Conservation (phyloP, 2,329 filamentous ascomycete species). For the Aureobasidium melanogenum region DNA sequence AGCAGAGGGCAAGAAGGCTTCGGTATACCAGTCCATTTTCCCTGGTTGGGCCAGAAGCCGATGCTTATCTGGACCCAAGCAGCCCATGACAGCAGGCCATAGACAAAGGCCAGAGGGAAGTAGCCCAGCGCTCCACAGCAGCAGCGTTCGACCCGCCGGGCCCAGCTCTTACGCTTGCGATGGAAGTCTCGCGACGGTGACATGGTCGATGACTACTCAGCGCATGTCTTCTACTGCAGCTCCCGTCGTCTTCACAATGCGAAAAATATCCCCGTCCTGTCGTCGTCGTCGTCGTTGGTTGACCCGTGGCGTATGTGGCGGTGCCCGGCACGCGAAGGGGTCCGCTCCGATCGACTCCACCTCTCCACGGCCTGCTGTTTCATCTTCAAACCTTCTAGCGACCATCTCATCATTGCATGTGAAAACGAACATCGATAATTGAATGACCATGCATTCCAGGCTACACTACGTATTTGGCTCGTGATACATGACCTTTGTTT, state of each 20-base stretch:
- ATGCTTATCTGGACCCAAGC: constrained; percentile 77
- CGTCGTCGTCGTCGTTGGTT: background rate
- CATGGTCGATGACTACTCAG: background rate
- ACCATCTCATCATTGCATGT: background rate
- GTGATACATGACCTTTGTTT: background rate
- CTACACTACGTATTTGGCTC: background rate
- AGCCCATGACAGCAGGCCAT: constrained; percentile 85
- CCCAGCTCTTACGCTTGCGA: constrained; percentile 41
- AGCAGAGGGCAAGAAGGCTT: background rate
- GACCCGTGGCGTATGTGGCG: constrained; percentile 5
- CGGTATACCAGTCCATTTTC: constrained; percentile 33
- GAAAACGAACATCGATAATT: background rate
- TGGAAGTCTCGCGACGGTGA: constrained; percentile 30
- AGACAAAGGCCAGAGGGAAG: constrained; percentile 84
- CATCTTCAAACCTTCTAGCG: background rate
- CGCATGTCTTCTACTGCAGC: background rate
- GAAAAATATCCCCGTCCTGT: background rate
- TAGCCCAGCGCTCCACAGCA: constrained; percentile 74
- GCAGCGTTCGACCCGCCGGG: constrained; percentile 66
- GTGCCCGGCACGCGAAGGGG: background rate
- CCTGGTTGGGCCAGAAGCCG: constrained; percentile 48
- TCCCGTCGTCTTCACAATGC: background rate
- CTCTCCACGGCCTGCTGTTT: background rate
- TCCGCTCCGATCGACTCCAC: background rate
- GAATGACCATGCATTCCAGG: background rate